Base-by-base conservation (phyloP, 2,329 filamentous ascomycete genomes). In the Cladosporium cucumerinum region DNA sequence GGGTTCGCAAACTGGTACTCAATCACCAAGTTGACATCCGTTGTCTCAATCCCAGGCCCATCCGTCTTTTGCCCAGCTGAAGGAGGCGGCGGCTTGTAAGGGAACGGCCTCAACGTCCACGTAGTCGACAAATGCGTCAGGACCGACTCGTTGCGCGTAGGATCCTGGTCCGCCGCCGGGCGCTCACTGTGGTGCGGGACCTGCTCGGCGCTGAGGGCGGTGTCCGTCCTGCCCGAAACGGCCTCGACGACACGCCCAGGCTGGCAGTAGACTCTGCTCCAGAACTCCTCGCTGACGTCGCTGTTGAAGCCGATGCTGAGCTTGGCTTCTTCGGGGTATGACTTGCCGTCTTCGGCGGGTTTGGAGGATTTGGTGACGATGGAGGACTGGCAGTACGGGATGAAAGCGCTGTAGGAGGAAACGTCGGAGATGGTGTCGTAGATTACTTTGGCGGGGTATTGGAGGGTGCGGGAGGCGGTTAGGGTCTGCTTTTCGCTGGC, bases 381-480 rank as follows among this genome's bases (percentile, higher is more conserved):
- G 43, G 91, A 93, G 54, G 82, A 82, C 51, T 86, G 85, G 80
- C 94, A 96, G 84, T 96, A 97, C 12, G 95, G 95, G n/a, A 99
- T 86, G 82, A 98, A 99, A 69, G 82, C 77, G 43, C 85, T 82
- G 85, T 99, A 99, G 68, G 87, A 87, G 77, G 92, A 86, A 69
- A 99, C 88, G 78, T 97, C 92, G 79, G 93, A 88, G 77, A 99
- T 93, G 63, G 97, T 85, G 70, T 84, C 82, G 85, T 95, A 99
- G 71, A 99, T 87, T 1, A 86, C 82, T 5, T 78, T 73, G 34
- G 87, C 82, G 0, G 88, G 80, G 82, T 96, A 96, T 16, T 91
- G 90, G 16, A 98, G 88, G 4, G 84, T 89, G 67, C 92, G 90
- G 23, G 84, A 83, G 12, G 92, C 93, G 60, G 85, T 86, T 65